Evolutionary conservation across 192 early-diverging fungal species (phyloP).

Genomic region (Gryganskiella cystojenkinii): DNA sequence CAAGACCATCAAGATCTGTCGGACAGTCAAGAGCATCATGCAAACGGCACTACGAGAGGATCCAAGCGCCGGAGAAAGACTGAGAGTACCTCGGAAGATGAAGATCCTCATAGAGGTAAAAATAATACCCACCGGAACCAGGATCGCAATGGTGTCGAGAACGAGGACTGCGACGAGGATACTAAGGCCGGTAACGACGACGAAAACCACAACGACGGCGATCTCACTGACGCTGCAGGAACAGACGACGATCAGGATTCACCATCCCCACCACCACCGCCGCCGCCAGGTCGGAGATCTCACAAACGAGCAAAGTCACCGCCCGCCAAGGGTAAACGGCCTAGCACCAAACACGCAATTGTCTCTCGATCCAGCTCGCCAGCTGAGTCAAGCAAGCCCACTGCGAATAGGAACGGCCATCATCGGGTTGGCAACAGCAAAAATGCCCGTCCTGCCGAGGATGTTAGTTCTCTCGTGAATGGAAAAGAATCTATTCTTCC

Average conservation of each 20-base stretch:
- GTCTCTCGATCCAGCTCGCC: too few species aligned
- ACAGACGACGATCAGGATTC: not conserved
- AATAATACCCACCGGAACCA: not conserved
- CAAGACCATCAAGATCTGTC: not conserved
- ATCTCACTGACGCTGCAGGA: not conserved
- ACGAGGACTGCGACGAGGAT: not conserved
- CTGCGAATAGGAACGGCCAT: not conserved
- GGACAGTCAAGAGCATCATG: constrained; percentile 3
- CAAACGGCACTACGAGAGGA: constrained; percentile 9
- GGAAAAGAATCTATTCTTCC: not conserved
- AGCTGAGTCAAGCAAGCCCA: not conserved
- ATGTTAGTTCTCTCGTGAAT: not conserved
- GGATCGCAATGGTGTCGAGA: not conserved
- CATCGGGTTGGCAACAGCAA: not conserved
- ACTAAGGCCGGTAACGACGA: not conserved
- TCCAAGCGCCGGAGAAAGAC: constrained; percentile 46
- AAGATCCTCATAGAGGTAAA: constrained; percentile 2
- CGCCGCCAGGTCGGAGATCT: not conserved
- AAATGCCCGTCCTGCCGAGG: constrained; percentile 3
- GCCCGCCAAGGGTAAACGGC: not conserved
- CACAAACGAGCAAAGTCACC: not conserved
- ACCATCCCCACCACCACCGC: not conserved
- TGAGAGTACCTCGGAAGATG: constrained; percentile 26
- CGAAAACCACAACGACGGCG: not conserved
- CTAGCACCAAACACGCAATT: too few species aligned